These are phyloP conservation scores for Yarrowia sp. DNA, from an alignment of 805 yeast genomes.

Conservation along the genomic window DNA sequence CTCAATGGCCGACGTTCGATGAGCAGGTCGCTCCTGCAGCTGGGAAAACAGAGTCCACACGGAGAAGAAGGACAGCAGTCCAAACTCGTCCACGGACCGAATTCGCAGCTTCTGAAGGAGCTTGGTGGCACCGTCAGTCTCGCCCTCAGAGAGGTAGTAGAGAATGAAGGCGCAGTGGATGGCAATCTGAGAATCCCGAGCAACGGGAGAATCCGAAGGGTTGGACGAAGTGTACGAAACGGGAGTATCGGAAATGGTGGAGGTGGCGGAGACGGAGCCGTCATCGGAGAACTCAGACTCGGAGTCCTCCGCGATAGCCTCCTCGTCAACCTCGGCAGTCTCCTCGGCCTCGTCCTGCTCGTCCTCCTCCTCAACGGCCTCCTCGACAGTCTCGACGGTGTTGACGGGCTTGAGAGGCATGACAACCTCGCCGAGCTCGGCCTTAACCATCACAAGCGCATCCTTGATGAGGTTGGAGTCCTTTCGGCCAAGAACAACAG, in stretches of 20 bases:
- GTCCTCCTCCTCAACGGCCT: constrained; percentile 6
- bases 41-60: constrained; percentile 43
- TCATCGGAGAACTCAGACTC: constrained; percentile 33
- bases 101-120: constrained; percentile 40
- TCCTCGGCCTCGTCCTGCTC: not conserved
- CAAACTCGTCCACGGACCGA: constrained; percentile 43
- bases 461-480: constrained; percentile 42
- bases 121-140: constrained; percentile 40
- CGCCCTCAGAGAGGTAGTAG: constrained; percentile 41
- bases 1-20: constrained; percentile 38
- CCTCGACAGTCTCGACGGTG: constrained; percentile 5
- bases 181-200: constrained; percentile 46
- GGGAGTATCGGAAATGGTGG: constrained; percentile 24
- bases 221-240: constrained; percentile 25
- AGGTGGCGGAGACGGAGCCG: constrained; percentile 5
- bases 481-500: constrained; percentile 46
- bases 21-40: constrained; percentile 41
- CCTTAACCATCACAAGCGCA: constrained; percentile 44
- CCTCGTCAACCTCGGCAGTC: constrained; percentile 3
- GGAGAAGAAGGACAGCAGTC: constrained; percentile 49
- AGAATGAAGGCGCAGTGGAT: constrained; percentile 45
- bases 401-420: not conserved
- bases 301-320: constrained; percentile 6
- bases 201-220: constrained; percentile 24
- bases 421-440: constrained; percentile 41